Evolutionary conservation across 2,329 filamentous ascomycete species (phyloP), one percentile per base, ranked within the genome.

Genomic region (Dissoconium aciculare): DNA sequence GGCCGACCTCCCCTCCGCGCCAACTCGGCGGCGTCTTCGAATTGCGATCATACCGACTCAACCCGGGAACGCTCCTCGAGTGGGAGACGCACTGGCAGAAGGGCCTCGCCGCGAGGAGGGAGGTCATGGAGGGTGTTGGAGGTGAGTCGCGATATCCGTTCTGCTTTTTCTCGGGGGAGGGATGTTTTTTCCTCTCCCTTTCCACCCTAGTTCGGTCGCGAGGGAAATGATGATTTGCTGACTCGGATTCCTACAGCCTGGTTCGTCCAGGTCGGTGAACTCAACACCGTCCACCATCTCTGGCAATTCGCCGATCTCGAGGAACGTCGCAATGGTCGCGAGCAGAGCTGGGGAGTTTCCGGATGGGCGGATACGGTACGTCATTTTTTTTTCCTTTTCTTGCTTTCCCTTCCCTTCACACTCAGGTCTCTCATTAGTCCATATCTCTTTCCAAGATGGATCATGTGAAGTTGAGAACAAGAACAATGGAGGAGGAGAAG

Each of bases 81-180:
- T 98, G 89, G 89, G 89, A 98, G 67, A 91, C 82, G 24, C 89
- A 98, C 60, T 98, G 89, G 89, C 72, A 91, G 38, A 75, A 82
- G 41, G 89, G 89, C 15, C 69, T 98, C 32, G 80, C 81, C 58
- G 89, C 89, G 2, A 73, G 89, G 30, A 73, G 84, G 29, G 84
- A 95, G 59, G 87, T 95, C 33, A 98, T 98, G 89, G 89, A 98
- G 58, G 89, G 89, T 10, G 45, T 48, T 5, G 41, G 41, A 39
- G 41, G 41, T 43, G 29, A 26, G 41, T 33, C 12, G 11, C 17
- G 2, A 15, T 28, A 31, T 30, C 30, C n/a, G n/a, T 32, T 35
- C 29, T 35, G 13, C 32, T 29, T 11, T 5, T 14, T 15, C 12
- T n/a, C 14, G 9, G 15, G 21, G 10, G 10, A 23, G 9, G 3